phyloP scores from a whole-genome alignment of 2,329 filamentous ascomycete genomes.

The Calonectria naviculata region DNA sequence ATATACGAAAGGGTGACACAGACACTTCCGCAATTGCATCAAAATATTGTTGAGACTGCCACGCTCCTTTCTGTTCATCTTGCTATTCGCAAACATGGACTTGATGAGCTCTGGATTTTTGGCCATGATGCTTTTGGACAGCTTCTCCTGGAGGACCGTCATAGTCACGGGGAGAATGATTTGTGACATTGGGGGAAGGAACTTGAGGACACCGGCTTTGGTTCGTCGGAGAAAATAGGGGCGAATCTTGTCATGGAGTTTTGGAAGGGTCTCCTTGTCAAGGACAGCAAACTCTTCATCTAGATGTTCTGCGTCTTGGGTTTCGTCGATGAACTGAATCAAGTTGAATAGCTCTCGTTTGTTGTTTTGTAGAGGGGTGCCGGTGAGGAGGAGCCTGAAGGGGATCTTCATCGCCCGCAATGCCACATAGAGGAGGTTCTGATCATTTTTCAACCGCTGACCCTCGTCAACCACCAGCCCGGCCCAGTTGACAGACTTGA shows the following conservation, averaged over 20 bases:
- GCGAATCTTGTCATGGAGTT: conserved; percentile 86
- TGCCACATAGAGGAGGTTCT: conserved; percentile 82
- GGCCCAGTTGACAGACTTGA: conserved; percentile 82
- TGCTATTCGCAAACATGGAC: conserved; percentile 80
- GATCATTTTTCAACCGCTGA: conserved; percentile 94
- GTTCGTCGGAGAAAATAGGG: conserved; percentile 79
- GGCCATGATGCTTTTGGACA: conserved; percentile 92
- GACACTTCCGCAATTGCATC: conserved; percentile 92
- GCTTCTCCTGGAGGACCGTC: conserved; percentile 91
- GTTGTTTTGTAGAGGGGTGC: conserved; percentile 95
- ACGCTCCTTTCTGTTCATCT: conserved; percentile 76
- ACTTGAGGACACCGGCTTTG: conserved; percentile 90
- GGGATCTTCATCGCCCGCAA: conserved; percentile 80
- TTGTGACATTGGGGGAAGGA: conserved; percentile 92
- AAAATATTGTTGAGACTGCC: conserved; percentile 92
- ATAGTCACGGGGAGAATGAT: conserved; percentile 97
- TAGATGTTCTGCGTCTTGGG: conserved; percentile 74
- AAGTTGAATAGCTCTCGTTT: conserved; percentile 95
- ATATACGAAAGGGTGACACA: conserved; percentile 98
- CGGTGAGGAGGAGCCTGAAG: conserved; percentile 89
- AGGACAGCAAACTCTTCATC: conserved; percentile 83
- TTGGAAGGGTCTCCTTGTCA: conserved; percentile 82
- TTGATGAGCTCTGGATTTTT: conserved; percentile 92
- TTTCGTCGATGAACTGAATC: conserved; percentile 89
- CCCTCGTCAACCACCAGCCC: conserved; percentile 95